Conservation (phyloP, 1,284 basidiomycete genomes). For the Vanrija sp. region DNA sequence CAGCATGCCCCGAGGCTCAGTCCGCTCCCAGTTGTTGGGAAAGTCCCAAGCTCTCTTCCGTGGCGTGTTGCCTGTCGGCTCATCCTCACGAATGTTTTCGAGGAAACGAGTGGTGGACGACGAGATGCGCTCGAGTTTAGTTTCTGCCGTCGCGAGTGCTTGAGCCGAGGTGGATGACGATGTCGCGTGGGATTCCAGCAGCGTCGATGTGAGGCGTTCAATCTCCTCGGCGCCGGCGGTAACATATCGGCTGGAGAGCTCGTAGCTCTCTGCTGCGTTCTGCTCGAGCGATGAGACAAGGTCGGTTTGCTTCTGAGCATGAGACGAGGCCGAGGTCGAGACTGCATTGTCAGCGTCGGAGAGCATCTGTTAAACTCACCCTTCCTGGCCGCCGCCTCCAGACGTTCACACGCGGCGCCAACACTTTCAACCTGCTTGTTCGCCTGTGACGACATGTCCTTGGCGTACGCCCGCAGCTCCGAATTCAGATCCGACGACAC, state of each 20-base stretch:
- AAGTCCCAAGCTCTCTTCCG: slow-evolving; percentile 46
- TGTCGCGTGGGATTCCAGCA: slow-evolving; percentile 25
- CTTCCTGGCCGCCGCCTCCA: slow-evolving; percentile 18
- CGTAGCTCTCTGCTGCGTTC: neutral
- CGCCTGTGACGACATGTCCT: slow-evolving; percentile 22
- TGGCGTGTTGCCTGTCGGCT: slow-evolving; percentile 51
- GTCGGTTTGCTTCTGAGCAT: neutral
- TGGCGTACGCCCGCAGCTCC: slow-evolving; percentile 26
- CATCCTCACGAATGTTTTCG: slow-evolving; percentile 44
- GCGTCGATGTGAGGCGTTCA: slow-evolving; percentile 15
- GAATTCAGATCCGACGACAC: slow-evolving; percentile 21
- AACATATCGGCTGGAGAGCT: neutral
- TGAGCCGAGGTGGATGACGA: slow-evolving; percentile 18
- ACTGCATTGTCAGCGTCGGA: neutral
- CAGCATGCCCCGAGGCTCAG: slow-evolving; percentile 39
- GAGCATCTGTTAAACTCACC: slow-evolving; percentile 18
- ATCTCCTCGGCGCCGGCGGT: slow-evolving; percentile 13
- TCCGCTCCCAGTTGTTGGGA: slow-evolving; percentile 40
- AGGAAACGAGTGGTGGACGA: slow-evolving; percentile 36
- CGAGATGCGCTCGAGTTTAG: slow-evolving; percentile 27
- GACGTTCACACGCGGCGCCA: slow-evolving; percentile 23
- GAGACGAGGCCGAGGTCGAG: neutral
- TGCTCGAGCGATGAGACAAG: slow-evolving; percentile 6
- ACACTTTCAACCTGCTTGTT: slow-evolving; percentile 22
- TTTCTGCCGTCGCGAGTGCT: slow-evolving; percentile 18